Conservation (phyloP, 2,329 filamentous ascomycete species). For the Hyphodiscus sp. region DNA sequence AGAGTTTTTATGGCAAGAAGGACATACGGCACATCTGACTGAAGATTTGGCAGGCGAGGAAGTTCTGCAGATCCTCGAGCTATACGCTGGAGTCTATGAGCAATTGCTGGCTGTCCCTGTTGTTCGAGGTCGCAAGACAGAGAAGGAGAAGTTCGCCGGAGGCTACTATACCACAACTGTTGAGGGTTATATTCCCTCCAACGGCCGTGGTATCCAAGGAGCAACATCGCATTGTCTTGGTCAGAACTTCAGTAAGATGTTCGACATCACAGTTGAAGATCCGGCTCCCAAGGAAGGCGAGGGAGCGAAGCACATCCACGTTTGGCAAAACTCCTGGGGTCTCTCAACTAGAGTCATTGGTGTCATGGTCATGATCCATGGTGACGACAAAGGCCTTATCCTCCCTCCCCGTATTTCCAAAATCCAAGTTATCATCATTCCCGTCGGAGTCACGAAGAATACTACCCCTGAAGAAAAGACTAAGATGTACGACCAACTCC, state of each 20-base stretch:
- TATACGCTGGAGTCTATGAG: conserved; percentile 89
- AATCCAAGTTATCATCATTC: conserved; percentile 79
- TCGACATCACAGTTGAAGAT: conserved; percentile 95
- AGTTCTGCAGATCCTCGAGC: conserved; percentile 86
- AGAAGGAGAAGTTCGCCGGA: conserved; percentile 97
- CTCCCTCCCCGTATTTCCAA: conserved; percentile 87
- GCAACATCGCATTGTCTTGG: conserved; percentile 86
- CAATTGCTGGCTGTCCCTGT: conserved; percentile 91
- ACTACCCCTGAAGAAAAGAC: conserved; percentile 72
- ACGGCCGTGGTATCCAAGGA: conserved; percentile 93
- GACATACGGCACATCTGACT: conserved; percentile 72
- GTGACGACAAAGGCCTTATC: conserved; percentile 91
- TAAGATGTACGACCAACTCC: conserved; percentile 69
- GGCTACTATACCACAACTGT: conserved; percentile 95
- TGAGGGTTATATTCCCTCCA: conserved; percentile 93
- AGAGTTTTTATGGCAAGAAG: conserved; percentile 98
- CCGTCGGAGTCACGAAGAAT: conserved; percentile 88
- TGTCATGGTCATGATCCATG: conserved; percentile 98
- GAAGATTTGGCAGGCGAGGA: conserved; percentile 76
- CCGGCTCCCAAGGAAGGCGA: conserved; percentile 64
- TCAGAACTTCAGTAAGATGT: conserved; percentile 99
- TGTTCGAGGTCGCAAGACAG: conserved; percentile 87
- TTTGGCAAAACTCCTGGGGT: conserved; percentile 99
- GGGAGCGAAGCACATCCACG: conserved; percentile 72
- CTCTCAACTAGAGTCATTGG: conserved; percentile 95